Base-by-base conservation (phyloP, 2,329 filamentous ascomycete genomes). In the Eurotiales sp. region DNA sequence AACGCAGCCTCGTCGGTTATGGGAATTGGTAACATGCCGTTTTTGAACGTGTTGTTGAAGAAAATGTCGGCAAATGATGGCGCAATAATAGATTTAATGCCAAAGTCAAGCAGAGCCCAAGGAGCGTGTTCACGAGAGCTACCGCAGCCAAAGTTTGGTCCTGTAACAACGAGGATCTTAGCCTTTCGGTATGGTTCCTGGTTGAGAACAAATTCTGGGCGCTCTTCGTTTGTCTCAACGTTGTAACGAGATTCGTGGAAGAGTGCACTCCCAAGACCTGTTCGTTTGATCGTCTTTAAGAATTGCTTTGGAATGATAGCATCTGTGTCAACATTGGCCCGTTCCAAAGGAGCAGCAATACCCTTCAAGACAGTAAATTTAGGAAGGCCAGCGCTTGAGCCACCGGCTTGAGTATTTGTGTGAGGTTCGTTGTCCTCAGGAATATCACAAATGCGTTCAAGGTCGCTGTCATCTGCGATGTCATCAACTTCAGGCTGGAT, bases 41-140 rank as follows among this genome's bases (percentile, higher is more conserved):
- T 99, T 81, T 99, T 97, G 82, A 96, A 97, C n/a, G 88, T 93
- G 79, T 99, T 99, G 83, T 96, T 96, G 83, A 92, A 95, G 83
- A 96, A 96, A 71, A 99, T 99, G 66, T 95, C 90, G 53, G 87
- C 88, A 60, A 82, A 88, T 1, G 87, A 91, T 1, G 90, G 89
- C 1, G 92, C 93, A 61, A 97, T 95, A 64, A 97, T 80, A 69
- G 87, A 92, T 67, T 87, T 89, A 75, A 99, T 96, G 60, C 93
- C 93, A 62, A 97, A 97, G 73, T 97, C 93, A 52, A 95, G 84
- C 21, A 97, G 81, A 5, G 93, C 92, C 93, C 93, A 97, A 1
- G 93, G 93, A 2, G 93, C 93, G 75, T 97, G 93, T 73, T 97
- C 93, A 67, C 93, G 85, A 25, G 87, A 92, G 63, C 83, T 88